Evolutionary conservation across 495 filamentous ascomycete species (phyloP).

Genomic region (Aspergillus diversus): DNA sequence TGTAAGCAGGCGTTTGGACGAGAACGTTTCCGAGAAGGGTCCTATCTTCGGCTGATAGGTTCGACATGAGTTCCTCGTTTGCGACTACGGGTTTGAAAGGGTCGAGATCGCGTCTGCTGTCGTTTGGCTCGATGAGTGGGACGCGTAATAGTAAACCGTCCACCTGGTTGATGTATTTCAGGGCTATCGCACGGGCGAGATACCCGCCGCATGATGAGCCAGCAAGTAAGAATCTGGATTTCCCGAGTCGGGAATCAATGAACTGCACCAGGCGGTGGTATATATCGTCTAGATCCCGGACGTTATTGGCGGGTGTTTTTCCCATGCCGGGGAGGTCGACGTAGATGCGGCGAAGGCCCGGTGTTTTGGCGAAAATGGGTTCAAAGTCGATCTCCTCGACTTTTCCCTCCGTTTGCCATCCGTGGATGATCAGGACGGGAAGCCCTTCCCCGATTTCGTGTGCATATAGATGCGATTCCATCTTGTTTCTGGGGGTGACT

Average conservation of each 20-base stretch:
- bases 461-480: slow-evolving; percentile 26
- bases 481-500: not conserved
- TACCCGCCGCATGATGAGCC: slow-evolving; percentile 38
- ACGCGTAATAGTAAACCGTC: slow-evolving; percentile 36
- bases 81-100: slow-evolving; percentile 30
- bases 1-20: slow-evolving; percentile 34
- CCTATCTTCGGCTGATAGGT: slow-evolving; percentile 28
- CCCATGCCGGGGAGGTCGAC: slow-evolving; percentile 41
- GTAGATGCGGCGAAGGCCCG: slow-evolving; percentile 33
- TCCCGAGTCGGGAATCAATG: slow-evolving; percentile 35
- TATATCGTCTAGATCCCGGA: slow-evolving; percentile 35
- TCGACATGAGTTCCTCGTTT: slow-evolving; percentile 32
- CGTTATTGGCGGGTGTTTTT: slow-evolving; percentile 30
- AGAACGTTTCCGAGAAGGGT: slow-evolving; percentile 32
- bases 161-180: slow-evolving; percentile 33
- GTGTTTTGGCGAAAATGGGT: slow-evolving; percentile 35
- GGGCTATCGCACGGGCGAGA: slow-evolving; percentile 35
- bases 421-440: slow-evolving; percentile 36
- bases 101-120: slow-evolving; percentile 34
- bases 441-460: slow-evolving; percentile 36
- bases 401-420: slow-evolving; percentile 33
- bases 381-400: slow-evolving; percentile 36
- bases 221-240: slow-evolving; percentile 29
- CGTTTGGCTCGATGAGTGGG: slow-evolving; percentile 34
- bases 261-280: slow-evolving; percentile 33